Percentiles rank a stretch among this genome's conserved stretches.
These are phyloP conservation scores for Fusarium burgessii DNA, from an alignment of 2,329 filamentous ascomycete genomes.

Conservation along the genomic window DNA sequence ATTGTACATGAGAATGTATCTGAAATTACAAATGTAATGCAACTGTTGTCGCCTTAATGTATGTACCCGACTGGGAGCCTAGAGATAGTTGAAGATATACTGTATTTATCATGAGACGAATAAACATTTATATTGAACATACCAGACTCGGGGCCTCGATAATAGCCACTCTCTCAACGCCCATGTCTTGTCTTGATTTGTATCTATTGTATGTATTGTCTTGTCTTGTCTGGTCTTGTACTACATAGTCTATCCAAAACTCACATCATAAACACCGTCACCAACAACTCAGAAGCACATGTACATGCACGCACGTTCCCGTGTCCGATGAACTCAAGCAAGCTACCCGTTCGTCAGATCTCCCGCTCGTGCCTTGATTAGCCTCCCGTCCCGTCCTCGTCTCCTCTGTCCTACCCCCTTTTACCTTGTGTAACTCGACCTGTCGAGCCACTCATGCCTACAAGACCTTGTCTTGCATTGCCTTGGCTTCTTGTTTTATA, in stretches of 20 bases:
- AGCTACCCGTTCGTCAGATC: constrained; percentile 47
- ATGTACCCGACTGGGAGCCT: neutral
- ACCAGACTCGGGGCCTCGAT: neutral
- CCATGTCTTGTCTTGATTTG: neutral
- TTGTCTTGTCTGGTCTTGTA: neutral
- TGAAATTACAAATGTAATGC: neutral
- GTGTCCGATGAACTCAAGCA: constrained; percentile 48
- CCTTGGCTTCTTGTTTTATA: constrained; percentile 10
- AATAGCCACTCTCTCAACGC: neutral
- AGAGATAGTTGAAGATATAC: neutral
- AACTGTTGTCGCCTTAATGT: neutral
- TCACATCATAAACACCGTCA: constrained; percentile 4
- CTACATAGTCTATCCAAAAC: constrained; percentile 7
- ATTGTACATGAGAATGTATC: neutral
- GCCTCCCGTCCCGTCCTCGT: constrained; percentile 28
- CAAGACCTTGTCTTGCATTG: neutral
- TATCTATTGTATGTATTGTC: neutral
- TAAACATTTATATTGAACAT: neutral
- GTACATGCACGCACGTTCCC: constrained; percentile 45
- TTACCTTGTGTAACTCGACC: constrained; percentile 10
- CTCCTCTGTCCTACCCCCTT: constrained; percentile 19
- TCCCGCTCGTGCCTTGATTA: constrained; percentile 31
- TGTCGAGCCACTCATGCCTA: neutral
- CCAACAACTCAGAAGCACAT: constrained; percentile 29
- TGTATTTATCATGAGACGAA: neutral